These are phyloP conservation scores for Penicillium goetzii DNA, from an alignment of 495 filamentous ascomycete species.

Conservation along the genomic window DNA sequence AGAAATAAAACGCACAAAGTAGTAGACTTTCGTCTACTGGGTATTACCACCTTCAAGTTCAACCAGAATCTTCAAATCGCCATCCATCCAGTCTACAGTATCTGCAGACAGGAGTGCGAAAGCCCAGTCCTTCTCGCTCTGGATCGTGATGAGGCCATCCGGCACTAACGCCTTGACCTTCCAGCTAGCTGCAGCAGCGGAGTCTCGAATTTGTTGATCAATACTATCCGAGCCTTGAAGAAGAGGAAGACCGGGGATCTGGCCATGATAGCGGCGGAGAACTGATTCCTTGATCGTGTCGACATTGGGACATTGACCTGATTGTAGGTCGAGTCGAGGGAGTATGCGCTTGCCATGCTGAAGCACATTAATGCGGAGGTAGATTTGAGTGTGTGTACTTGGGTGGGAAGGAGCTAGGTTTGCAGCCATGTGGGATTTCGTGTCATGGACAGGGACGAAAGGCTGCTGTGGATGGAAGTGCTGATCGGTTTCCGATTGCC, in stretches of 20 bases:
- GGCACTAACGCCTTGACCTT: slow-evolving; percentile 47
- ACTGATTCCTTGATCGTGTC: slow-evolving; percentile 38
- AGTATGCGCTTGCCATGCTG: slow-evolving; percentile 47
- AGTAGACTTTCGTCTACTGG: slow-evolving; percentile 17
- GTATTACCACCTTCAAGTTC: slow-evolving; percentile 33
- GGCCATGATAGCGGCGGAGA: slow-evolving; percentile 38
- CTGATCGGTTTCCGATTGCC: slow-evolving; percentile 24
- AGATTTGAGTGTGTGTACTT: slow-evolving; percentile 28
- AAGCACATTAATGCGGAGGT: slow-evolving; percentile 47
- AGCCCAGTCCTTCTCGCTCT: slow-evolving; percentile 50
- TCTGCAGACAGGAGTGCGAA: slow-evolving; percentile 46
- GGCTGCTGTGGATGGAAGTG: slow-evolving; percentile 26
- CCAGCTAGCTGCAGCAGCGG: slow-evolving; percentile 34
- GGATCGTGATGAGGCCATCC: slow-evolving; percentile 42
- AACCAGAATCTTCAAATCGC: slow-evolving; percentile 50
- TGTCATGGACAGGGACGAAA: slow-evolving; percentile 19
- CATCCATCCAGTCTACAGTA: slow-evolving; percentile 58
- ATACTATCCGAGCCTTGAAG: slow-evolving; percentile 15
- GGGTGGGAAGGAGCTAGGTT: slow-evolving; percentile 2
- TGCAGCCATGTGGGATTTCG: slow-evolving; percentile 15
- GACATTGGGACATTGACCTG: slow-evolving; percentile 41
- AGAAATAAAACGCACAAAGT: background rate
- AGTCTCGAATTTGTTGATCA: slow-evolving; percentile 24
- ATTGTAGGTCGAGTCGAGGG: slow-evolving; percentile 43
- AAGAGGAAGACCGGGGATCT: slow-evolving; percentile 34